Percentiles rank a stretch among this genome's conserved stretches.
Evolutionary conservation across 352 stramenopile species (phyloP).

Genomic region (Elongisporangium prolatum): DNA sequence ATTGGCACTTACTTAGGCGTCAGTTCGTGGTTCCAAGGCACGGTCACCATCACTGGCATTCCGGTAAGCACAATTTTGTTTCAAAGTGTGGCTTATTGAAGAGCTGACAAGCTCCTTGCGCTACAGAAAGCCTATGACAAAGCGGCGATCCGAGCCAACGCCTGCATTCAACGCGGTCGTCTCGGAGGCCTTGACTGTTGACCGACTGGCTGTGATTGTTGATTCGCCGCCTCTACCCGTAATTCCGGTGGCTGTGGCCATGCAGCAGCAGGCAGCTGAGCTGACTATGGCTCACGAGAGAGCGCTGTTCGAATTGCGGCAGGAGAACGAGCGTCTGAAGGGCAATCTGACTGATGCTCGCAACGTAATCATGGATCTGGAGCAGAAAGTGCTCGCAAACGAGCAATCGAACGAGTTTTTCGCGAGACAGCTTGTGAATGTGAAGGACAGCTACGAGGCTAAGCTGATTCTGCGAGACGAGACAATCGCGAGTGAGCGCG

Average conservation of each 20-base stretch:
- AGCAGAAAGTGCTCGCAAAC: conserved; percentile 26
- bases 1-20: background rate
- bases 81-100: background rate
- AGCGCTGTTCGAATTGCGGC: background rate
- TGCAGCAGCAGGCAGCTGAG: background rate
- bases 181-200: background rate
- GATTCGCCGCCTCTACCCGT: background rate
- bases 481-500: conserved; percentile 20
- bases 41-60: conserved; percentile 15
- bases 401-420: conserved; percentile 38
- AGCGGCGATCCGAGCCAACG: conserved; percentile 17
- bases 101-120: background rate
- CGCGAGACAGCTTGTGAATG: conserved; percentile 28
- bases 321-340: conserved; percentile 20
- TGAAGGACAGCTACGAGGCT: conserved; percentile 40
- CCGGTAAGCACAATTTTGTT: conserved; percentile 8
- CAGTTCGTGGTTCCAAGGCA: conserved; percentile 11
- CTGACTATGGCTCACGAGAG: background rate
- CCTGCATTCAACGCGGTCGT: conserved; percentile 4
- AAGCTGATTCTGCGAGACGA: conserved; percentile 37
- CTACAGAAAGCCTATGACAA: conserved; percentile 17
- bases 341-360: conserved; percentile 10
- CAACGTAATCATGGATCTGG: conserved; percentile 20
- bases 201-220: background rate
- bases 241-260: background rate